Conservation (phyloP, 495 filamentous ascomycete genomes). For the Amorphotheca resinae region DNA sequence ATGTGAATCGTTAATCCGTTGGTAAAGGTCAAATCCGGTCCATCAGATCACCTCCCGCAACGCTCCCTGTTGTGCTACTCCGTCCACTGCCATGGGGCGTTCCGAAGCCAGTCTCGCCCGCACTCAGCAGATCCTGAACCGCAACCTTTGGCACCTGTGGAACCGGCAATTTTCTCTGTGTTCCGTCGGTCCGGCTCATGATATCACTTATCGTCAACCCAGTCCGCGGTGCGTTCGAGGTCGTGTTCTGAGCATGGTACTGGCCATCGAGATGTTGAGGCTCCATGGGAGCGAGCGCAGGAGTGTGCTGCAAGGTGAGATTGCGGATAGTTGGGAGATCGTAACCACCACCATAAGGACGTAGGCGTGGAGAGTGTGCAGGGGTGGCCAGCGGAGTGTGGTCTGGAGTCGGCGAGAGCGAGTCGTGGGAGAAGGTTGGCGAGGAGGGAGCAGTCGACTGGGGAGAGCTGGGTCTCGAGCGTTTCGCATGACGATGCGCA, state of each 20-base stretch:
- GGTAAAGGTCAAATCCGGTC: slow-evolving; percentile 21
- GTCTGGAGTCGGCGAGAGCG: slow-evolving; percentile 88
- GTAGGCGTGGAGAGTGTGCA: slow-evolving; percentile 84
- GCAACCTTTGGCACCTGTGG: slow-evolving; percentile 78
- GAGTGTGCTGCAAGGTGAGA: slow-evolving; percentile 75
- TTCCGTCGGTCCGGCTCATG: slow-evolving; percentile 73
- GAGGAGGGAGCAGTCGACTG: slow-evolving; percentile 92
- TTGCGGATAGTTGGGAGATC: slow-evolving; percentile 85
- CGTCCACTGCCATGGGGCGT: slow-evolving; percentile 11
- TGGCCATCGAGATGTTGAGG: slow-evolving; percentile 50
- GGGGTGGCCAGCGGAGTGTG: slow-evolving; percentile 94
- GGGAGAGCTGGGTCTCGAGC: slow-evolving; percentile 83
- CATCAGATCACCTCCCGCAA: slow-evolving; percentile 23
- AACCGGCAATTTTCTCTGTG: slow-evolving; percentile 90
- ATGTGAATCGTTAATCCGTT: no score
- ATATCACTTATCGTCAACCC: slow-evolving; percentile 85
- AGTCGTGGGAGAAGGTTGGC: slow-evolving; percentile 96
- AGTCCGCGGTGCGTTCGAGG: slow-evolving; percentile 30
- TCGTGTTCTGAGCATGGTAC: slow-evolving; percentile 23
- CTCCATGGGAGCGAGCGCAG: slow-evolving; percentile 87
- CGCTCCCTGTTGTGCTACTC: slow-evolving; percentile 18
- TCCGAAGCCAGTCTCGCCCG: slow-evolving; percentile 43
- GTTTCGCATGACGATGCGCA: slow-evolving; percentile 63
- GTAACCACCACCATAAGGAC: slow-evolving; percentile 46
- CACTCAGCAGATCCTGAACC: slow-evolving; percentile 73